Evolutionary conservation across 495 filamentous ascomycete genomes (phyloP).

Genomic region (Xylaria curta): DNA sequence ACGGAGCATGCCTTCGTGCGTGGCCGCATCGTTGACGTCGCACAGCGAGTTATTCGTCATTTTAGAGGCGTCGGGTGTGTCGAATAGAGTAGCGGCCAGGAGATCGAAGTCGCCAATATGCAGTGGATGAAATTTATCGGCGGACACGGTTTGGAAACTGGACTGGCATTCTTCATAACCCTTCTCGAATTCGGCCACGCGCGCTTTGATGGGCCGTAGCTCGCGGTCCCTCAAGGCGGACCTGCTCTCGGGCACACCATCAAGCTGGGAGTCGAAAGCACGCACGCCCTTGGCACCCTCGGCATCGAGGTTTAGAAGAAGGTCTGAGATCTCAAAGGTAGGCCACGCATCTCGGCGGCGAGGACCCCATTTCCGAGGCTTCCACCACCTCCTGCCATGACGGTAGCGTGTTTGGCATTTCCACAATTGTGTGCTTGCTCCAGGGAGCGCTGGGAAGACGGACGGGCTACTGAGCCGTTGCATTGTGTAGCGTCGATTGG

Average conservation of each 20-base stretch:
- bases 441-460: slow-evolving; percentile 17
- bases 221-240: neutral
- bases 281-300: slow-evolving; percentile 35
- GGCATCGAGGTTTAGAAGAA: slow-evolving; percentile 42
- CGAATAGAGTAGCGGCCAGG: slow-evolving; percentile 33
- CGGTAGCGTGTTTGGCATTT: slow-evolving; percentile 21
- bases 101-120: slow-evolving; percentile 41
- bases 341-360: neutral
- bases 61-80: neutral
- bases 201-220: slow-evolving; percentile 19
- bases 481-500: slow-evolving; percentile 28
- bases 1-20: neutral
- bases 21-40: neutral
- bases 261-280: slow-evolving; percentile 23
- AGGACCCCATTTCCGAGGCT: neutral
- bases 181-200: slow-evolving; percentile 31
- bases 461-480: slow-evolving; percentile 20
- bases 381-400: neutral
- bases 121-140: slow-evolving; percentile 27
- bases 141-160: neutral
- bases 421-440: slow-evolving; percentile 17
- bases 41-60: neutral
- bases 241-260: slow-evolving; percentile 15
- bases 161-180: slow-evolving; percentile 20
- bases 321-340: slow-evolving; percentile 25